Conservation (phyloP, 2,329 filamentous ascomycete genomes). For the Ceratocystis alfenasii region DNA sequence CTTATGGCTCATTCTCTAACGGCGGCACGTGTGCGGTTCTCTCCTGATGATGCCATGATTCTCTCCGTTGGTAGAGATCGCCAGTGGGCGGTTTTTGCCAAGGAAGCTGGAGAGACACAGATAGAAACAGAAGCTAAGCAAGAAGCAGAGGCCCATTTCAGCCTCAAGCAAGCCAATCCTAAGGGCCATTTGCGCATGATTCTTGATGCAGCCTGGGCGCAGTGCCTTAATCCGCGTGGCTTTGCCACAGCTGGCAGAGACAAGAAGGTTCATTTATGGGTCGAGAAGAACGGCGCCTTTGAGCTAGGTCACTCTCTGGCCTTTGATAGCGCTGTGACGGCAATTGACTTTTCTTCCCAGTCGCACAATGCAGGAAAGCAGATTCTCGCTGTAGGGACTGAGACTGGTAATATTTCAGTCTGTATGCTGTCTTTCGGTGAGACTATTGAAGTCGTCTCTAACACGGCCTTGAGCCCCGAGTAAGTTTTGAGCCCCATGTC, state of each 20-base stretch:
- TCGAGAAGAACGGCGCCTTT: constrained; percentile 28
- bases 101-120: constrained; percentile 28
- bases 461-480: constrained; percentile 11
- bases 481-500: constrained; percentile 7
- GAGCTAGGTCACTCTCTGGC: constrained; percentile 32
- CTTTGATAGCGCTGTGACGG: constrained; percentile 52
- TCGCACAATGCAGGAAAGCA: constrained; percentile 28
- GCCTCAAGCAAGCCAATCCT: constrained; percentile 51
- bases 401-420: constrained; percentile 36
- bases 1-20: constrained; percentile 79
- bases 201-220: constrained; percentile 74
- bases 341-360: constrained; percentile 47
- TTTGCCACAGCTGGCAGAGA: constrained; percentile 89
- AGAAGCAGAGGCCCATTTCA: constrained; percentile 36
- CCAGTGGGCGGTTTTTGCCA: constrained; percentile 75
- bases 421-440: constrained; percentile 13
- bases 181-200: constrained; percentile 93
- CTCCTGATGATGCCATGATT: constrained; percentile 57
- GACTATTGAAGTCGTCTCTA: constrained; percentile 12
- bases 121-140: neutral
- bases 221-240: constrained; percentile 33
- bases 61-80: constrained; percentile 85
- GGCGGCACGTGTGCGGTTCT: constrained; percentile 71
- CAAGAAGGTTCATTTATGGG: constrained; percentile 69
- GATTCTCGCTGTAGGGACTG: constrained; percentile 47